Percentiles rank a stretch among this genome's conserved stretches.
These are phyloP conservation scores for Aspergillus campestris DNA, from an alignment of 495 filamentous ascomycete species.

Conservation along the genomic window DNA sequence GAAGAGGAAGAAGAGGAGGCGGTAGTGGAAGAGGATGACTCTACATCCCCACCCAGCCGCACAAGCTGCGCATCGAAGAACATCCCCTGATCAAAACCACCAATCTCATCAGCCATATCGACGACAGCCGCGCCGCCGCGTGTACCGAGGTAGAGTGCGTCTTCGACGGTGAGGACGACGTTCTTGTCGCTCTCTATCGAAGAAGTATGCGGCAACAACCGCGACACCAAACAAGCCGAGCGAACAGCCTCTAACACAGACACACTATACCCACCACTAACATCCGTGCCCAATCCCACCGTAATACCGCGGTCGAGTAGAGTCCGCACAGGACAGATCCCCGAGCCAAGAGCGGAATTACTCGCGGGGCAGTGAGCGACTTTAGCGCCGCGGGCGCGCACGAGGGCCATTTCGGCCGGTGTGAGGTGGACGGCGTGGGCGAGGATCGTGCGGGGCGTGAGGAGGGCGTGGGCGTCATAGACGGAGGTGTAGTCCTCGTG, in stretches of 20 bases:
- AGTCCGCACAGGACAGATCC: slow-evolving; percentile 60
- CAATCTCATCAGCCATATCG: slow-evolving; percentile 55
- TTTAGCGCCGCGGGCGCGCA: slow-evolving; percentile 51
- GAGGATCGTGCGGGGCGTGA: slow-evolving; percentile 67
- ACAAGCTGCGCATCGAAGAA: slow-evolving; percentile 78
- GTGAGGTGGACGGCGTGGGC: slow-evolving; percentile 79
- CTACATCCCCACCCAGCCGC: slow-evolving; percentile 25
- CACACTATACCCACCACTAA: slow-evolving; percentile 75
- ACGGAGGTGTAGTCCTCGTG: slow-evolving; percentile 60
- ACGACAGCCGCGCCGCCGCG: slow-evolving; percentile 66
- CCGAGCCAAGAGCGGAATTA: slow-evolving; percentile 72
- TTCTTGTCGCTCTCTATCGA: slow-evolving; percentile 9
- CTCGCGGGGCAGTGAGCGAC: slow-evolving; percentile 81
- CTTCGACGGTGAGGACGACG: slow-evolving; percentile 65
- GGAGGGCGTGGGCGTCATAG: slow-evolving; percentile 64
- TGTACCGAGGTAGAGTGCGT: slow-evolving; percentile 72
- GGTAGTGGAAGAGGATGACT: background rate
- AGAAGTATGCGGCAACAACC: slow-evolving; percentile 31
- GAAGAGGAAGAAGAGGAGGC: background rate
- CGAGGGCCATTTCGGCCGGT: slow-evolving; percentile 50
- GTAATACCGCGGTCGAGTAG: slow-evolving; percentile 66
- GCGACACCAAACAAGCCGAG: slow-evolving; percentile 65
- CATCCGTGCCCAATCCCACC: slow-evolving; percentile 82
- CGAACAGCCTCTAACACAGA: slow-evolving; percentile 71
- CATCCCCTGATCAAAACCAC: slow-evolving; percentile 70